Evolutionary conservation across 2,329 filamentous ascomycete species (phyloP), one percentile per base, ranked within the genome.

Genomic region (Ophiostoma ulmi): DNA sequence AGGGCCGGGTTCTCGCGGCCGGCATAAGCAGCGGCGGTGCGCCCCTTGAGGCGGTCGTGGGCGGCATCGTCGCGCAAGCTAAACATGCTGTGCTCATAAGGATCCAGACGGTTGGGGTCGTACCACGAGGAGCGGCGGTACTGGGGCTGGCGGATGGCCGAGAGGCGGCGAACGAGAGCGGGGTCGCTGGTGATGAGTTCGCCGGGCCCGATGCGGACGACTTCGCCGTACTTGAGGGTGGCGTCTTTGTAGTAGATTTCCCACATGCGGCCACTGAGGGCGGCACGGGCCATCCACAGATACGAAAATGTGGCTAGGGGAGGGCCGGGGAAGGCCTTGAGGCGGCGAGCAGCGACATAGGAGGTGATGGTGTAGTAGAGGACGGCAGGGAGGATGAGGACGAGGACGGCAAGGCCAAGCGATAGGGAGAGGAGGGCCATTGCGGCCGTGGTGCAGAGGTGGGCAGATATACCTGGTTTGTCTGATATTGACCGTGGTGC

Each of bases 31-130:
- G 73, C 52, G 39, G 75, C 74, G 3, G 73, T 74, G 36, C 74
- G 73, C 0, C 72, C 74, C 72, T 78, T 78, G 70, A 78, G 70
- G 14, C 70, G 63, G 73, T 79, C 78, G 70, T 79, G 78, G 22
- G 61, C 64, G 10, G 71, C 74, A 44, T 74, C 75, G 70, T 78
- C 74, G 17, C 74, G 70, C 35, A 81, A 78, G 31, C 80, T 84
- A 74, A 87, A 81, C 71, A 86, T 80, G 73, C 81, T 83, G 76
- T 85, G 80, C 38, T 80, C 77, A 55, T 81, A 79, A 1, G 82
- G 81, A 73, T 86, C 81, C 68, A 86, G 76, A n/a, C 80, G 79
- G 73, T 82, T 78, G n/a, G 79, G 78, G 72, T 80, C 80, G 76
- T 84, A 84, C 80, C 80, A 84, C 1, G 72, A 71, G 10, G 77